These are phyloP conservation scores for Cyclotella baltica DNA, from an alignment of 108 stramenopile genomes.

Conservation along the genomic window DNA sequence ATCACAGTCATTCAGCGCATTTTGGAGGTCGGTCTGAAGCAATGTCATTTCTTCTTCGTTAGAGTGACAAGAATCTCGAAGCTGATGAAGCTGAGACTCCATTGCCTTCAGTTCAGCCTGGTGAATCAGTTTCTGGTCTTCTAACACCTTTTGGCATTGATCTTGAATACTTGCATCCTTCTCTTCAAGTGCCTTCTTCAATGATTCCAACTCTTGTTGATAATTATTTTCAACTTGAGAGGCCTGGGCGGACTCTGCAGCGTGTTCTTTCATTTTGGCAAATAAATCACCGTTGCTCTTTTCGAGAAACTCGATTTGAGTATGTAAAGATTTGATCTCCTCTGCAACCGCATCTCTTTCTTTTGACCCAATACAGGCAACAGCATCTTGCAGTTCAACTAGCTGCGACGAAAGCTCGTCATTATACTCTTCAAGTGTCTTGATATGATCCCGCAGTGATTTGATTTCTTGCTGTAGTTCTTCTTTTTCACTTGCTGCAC, in stretches of 20 bases:
- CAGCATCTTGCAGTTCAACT: conserved; percentile 13
- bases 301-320: conserved; percentile 16
- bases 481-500: conserved; percentile 19
- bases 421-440: conserved; percentile 28
- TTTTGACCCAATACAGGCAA: background rate
- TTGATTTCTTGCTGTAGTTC: conserved; percentile 25
- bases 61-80: conserved; percentile 12
- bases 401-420: conserved; percentile 36
- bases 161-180: background rate
- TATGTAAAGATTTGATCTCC: conserved; percentile 9
- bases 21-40: conserved; percentile 28
- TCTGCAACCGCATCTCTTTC: conserved; percentile 18
- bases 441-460: conserved; percentile 33
- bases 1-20: conserved; percentile 26
- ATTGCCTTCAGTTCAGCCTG: background rate
- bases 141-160: background rate
- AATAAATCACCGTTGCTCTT: conserved; percentile 1
- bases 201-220: conserved; percentile 11
- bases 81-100: conserved; percentile 9
- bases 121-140: background rate
- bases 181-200: background rate
- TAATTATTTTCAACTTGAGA: conserved; percentile 15
- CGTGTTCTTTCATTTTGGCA: conserved; percentile 7
- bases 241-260: conserved; percentile 4
- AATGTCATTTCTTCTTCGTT: conserved; percentile 17